A percentile compares a stretch with the other conserved stretches of the same genome.
phyloP scores from a whole-genome alignment of 371 early-diverging fungal species.

The Capillidium rhysosporum region DNA sequence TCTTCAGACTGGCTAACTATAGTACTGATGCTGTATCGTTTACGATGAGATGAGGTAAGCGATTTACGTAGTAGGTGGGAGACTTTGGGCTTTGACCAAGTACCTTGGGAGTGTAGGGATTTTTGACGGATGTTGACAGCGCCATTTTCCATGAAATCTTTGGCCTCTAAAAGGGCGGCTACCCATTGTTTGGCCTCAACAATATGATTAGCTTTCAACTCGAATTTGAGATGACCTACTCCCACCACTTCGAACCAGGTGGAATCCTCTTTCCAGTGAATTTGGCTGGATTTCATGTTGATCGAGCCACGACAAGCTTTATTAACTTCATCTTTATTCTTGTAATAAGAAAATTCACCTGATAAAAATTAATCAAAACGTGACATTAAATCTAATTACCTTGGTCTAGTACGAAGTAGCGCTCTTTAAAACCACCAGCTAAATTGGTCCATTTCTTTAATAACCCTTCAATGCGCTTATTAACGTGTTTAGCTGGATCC shows the following conservation, averaged over 20 bases:
- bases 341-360: slow-evolving; percentile 49
- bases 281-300: slow-evolving; percentile 36
- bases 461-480: slow-evolving; percentile 20
- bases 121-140: slow-evolving; percentile 1
- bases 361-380: neutral
- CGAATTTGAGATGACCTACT: slow-evolving; percentile 43
- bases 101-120: slow-evolving; percentile 8
- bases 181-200: slow-evolving; percentile 62
- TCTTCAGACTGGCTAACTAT: neutral
- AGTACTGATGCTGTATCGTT: neutral
- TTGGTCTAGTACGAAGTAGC: slow-evolving; percentile 60
- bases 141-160: slow-evolving; percentile 18
- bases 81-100: neutral
- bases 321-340: slow-evolving; percentile 43
- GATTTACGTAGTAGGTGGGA: neutral
- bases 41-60: neutral
- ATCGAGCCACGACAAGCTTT: slow-evolving; percentile 55
- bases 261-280: slow-evolving; percentile 38
- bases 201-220: slow-evolving; percentile 34
- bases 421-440: slow-evolving; percentile 50
- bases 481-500: slow-evolving; percentile 20
- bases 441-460: slow-evolving; percentile 71
- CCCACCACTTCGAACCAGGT: slow-evolving; percentile 51
- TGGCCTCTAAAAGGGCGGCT: slow-evolving; percentile 43
- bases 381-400: slow-evolving; percentile 13